A percentile compares a stretch with the other conserved stretches of the same genome.
Evolutionary conservation across 306 rosid species (phyloP).

Genomic region (Vicia faba): DNA sequence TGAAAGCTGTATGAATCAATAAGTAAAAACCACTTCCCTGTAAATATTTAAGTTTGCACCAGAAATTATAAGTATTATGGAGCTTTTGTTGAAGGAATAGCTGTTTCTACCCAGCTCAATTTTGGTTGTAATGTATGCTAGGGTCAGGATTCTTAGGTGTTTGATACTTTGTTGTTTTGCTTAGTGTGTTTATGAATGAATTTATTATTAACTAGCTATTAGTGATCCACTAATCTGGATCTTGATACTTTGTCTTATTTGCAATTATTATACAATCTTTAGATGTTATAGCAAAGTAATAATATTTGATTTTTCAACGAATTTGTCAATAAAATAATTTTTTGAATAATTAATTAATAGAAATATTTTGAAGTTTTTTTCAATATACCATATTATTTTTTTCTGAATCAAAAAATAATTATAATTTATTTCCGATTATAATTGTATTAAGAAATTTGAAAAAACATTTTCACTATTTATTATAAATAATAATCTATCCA

Average conservation of each 20-base stretch:
- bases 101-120: constrained; percentile 36
- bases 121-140: constrained; percentile 36
- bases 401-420: no score
- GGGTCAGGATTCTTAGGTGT: constrained; percentile 11
- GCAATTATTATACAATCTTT: constrained; percentile 1
- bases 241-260: neutral
- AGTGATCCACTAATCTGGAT: neutral
- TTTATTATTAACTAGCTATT: neutral
- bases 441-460: no score
- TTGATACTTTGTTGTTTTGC: neutral
- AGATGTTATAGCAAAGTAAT: no score
- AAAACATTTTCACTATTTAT: no score
- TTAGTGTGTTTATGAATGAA: constrained; percentile 4
- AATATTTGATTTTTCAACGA: no score
- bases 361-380: no score
- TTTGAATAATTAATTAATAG: no score
- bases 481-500: no score
- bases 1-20: neutral
- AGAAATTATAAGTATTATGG: constrained; percentile 12
- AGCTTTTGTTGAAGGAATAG: constrained; percentile 26
- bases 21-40: constrained; percentile 12
- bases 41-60: constrained; percentile 28
- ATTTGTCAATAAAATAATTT: no score
- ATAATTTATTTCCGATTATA: no score
- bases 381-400: no score